Conservation (phyloP, 2,329 filamentous ascomycete genomes). For the Monosporascus sp. region DNA sequence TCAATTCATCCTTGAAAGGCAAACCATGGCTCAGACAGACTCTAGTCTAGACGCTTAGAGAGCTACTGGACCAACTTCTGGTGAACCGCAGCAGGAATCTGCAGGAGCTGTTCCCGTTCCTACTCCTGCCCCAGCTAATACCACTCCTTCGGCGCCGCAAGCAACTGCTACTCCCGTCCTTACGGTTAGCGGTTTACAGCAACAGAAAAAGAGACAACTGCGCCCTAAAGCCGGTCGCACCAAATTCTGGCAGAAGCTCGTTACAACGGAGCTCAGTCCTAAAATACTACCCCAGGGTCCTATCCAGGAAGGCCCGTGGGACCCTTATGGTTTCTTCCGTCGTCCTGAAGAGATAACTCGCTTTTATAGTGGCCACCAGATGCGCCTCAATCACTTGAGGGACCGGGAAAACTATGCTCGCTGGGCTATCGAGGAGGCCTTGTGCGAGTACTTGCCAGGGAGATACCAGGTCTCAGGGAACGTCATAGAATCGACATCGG, state of each 20-base stretch:
- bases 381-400: background rate
- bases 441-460: slow-evolving; percentile 9
- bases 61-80: no score
- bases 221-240: background rate
- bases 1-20: no score
- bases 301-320: background rate
- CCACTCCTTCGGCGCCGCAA: no score
- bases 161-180: no score
- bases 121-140: no score
- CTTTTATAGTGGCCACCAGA: slow-evolving; percentile 6
- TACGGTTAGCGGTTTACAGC: no score
- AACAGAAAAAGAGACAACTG: background rate
- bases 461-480: slow-evolving; percentile 11
- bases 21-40: no score
- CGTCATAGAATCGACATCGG: slow-evolving; percentile 10
- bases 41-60: no score
- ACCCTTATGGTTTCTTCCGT: background rate
- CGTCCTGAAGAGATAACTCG: background rate
- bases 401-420: slow-evolving; percentile 15
- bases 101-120: no score
- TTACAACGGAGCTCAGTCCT: background rate
- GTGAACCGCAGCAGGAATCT: no score
- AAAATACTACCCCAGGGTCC: background rate
- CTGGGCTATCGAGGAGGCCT: slow-evolving; percentile 13
- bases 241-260: background rate